Base-by-base conservation (phyloP, 768 basidiomycete species). In the Lactarius vividus region DNA sequence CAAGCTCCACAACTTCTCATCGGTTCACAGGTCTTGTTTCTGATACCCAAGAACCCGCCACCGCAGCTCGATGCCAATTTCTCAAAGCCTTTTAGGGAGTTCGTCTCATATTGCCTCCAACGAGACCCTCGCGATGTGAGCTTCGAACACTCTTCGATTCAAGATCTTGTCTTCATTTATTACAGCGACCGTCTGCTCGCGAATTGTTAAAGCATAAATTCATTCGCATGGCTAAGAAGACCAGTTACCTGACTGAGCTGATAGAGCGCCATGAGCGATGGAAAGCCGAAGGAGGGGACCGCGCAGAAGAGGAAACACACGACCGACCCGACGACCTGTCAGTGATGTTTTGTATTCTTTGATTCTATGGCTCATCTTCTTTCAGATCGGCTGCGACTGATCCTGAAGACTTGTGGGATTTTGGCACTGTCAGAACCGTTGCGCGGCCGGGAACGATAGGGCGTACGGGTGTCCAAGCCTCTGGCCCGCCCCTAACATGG, bases 141-240 rank as follows among this genome's bases (percentile, higher is more conserved):
- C 70, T 28, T 40, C 60, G 23, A 13, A 18, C 39, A n/a, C 5
- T 31, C 7, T 44, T 16, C 18, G 20, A 16, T 33, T 18, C 37
- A 28, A n/a, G 18, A 13, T 35, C 54, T 35, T 69, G 69, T 46
- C 59, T 73, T 71, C 35, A 70, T 72, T 71, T 59, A 58, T 35
- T 61, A 18, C 74, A 96, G 92, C 91, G 97, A 37, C 97, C 97
- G 29, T 82, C 93, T 23, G 97, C 97, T n/a, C 88, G 88, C 64
- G 96, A 99, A 66, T 84, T 99, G 56, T 81, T 99, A 66, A 96
- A 94, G 73, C 97, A 99, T 77, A 96, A 96, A 73, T 99, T 97
- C 75, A 86, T 98, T 69, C 85, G 91, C 67, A 88, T 91, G 83
- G 96, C 96, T 23, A 95, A 94, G 81, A 97, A 97, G 81, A 89